Evolutionary conservation across 164 flowering plant species (phyloP), one percentile per base, ranked within the genome.

Genomic region (Sextonia rubra): DNA sequence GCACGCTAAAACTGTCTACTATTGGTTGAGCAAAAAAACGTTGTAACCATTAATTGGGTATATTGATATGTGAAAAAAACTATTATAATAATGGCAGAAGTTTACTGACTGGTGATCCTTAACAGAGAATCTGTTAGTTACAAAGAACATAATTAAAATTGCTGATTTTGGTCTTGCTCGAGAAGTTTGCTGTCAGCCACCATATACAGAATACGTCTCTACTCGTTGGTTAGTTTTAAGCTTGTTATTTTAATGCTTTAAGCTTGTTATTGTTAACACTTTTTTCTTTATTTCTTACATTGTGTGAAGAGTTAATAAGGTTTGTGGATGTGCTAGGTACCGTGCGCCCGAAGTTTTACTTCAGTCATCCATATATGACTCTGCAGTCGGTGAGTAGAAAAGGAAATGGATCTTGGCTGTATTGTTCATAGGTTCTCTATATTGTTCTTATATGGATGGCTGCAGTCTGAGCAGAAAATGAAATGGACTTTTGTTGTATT

Each of bases 91-190:
- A 14, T 24, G 14, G 4, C 32, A 24, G 17, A 25, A 18, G 7
- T 20, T 64, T 24, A 27, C 32, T 30, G 37, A 64, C 64, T 64
- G 18, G 26, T 29, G 20, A 25, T 3, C 37, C 37, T 30, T 30
- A 30, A 62, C 87, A 94, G 97, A 94, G 79, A 94, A 94, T 75
- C 80, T 94, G 68, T 77, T 94, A 76, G 94, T 89, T 14, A 78
- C 97, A 4, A 91, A 87, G 73, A 92, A 88, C 20, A 17, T 81
- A 17, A 89, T 92, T 70, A 94, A 94, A 83, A 76, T 94, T 74
- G 97, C 98, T 80, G 98, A 94, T 88, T 91, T 94, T 84, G 98
- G 98, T 71, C 94, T 94, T 78, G 99, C 98, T 70, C 92, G 99
- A 18, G 99, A 95, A 81, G 82, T 85, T 60, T 78, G 48, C 77